Conservation (phyloP, 352 stramenopile species). For the Phytopythium delawarense region DNA sequence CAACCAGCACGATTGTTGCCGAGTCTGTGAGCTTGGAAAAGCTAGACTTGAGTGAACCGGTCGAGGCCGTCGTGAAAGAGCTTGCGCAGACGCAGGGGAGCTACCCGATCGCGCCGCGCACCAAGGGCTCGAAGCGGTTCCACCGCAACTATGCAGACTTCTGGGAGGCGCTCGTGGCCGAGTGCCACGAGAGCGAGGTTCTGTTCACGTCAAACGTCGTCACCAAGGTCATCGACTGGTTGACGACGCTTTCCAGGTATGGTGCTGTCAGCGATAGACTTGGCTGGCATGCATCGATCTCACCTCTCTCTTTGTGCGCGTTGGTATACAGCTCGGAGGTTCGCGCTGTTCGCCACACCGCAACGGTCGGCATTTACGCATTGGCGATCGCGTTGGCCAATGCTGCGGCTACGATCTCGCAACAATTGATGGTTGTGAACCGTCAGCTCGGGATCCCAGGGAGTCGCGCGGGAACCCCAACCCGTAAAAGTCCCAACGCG, state of each 20-base stretch:
- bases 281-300: not conserved
- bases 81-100: constrained; percentile 50
- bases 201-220: constrained; percentile 68
- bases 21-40: constrained; percentile 50
- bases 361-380: constrained; percentile 63
- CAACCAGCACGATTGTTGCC: constrained; percentile 40
- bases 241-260: constrained; percentile 76
- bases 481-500: constrained; percentile 45
- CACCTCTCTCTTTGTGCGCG: constrained; percentile 7
- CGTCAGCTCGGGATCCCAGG: constrained; percentile 66
- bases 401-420: constrained; percentile 38
- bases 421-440: constrained; percentile 63
- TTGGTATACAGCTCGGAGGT: constrained; percentile 57
- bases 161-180: constrained; percentile 70
- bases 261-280: not conserved
- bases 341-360: constrained; percentile 74
- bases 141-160: constrained; percentile 66
- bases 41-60: constrained; percentile 69
- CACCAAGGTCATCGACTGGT: constrained; percentile 71
- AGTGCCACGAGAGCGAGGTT: constrained; percentile 79
- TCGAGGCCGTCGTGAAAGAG: constrained; percentile 61
- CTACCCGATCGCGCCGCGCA: constrained; percentile 65
- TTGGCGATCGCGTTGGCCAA: constrained; percentile 64
- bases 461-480: constrained; percentile 12
- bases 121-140: constrained; percentile 60